Percentiles rank a stretch among this genome's conserved stretches.
These are phyloP conservation scores for Heritiera littoralis DNA, from an alignment of 345 rosid species.

Conservation along the genomic window DNA sequence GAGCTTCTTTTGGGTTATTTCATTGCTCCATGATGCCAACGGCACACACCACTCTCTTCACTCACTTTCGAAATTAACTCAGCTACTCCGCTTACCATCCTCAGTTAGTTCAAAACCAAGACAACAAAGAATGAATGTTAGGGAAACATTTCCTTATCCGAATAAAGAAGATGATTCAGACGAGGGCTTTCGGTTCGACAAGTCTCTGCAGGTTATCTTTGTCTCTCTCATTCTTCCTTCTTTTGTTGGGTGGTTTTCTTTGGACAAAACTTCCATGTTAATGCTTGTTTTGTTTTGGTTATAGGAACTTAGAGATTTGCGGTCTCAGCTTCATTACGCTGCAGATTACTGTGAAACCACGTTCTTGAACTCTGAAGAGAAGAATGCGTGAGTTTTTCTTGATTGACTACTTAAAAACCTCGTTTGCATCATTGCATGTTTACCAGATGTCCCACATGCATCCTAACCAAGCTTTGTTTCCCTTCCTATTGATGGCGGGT, in stretches of 20 bases:
- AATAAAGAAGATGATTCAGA: conserved; percentile 32
- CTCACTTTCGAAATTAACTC: conserved; percentile 1
- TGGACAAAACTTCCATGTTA: not conserved
- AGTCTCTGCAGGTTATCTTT: conserved; percentile 52
- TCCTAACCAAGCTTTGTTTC: not conserved
- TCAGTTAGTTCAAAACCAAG: not conserved
- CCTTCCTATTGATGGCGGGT: not conserved
- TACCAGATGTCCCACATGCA: not conserved
- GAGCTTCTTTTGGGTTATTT: not conserved
- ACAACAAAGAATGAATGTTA: conserved; percentile 26
- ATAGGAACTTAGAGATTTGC: conserved; percentile 64
- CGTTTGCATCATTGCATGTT: not conserved
- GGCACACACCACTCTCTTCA: conserved; percentile 22
- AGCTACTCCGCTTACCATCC: not conserved
- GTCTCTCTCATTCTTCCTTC: not conserved
- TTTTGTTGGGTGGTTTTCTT: not conserved
- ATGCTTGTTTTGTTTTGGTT: not conserved
- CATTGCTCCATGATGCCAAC: not conserved
- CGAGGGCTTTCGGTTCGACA: conserved; percentile 41
- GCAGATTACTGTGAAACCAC: conserved; percentile 61
- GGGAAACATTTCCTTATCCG: conserved; percentile 22
- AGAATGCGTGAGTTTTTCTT: conserved; percentile 41
- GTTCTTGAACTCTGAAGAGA: conserved; percentile 48
- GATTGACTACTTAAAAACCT: not conserved
- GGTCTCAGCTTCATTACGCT: conserved; percentile 68